phyloP scores from a whole-genome alignment of 1,284 basidiomycete species.

The Trametes polyzona region DNA sequence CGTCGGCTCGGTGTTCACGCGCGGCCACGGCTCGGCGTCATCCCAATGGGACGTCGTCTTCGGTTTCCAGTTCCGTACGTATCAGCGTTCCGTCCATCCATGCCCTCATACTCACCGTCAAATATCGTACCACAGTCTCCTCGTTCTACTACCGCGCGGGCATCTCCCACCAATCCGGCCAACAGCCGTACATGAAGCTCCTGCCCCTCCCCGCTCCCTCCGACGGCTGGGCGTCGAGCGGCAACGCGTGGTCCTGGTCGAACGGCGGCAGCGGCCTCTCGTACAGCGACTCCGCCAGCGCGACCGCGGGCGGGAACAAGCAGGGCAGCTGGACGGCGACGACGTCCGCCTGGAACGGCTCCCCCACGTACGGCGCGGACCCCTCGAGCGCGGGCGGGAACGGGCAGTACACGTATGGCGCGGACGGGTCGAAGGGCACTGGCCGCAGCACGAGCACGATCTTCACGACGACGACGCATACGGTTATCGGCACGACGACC shows the following conservation, averaged over 20 bases:
- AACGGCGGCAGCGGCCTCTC: background rate
- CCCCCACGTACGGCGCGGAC: background rate
- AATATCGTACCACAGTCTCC: conserved; percentile 7
- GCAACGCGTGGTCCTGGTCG: background rate
- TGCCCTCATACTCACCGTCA: background rate
- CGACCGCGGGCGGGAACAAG: background rate
- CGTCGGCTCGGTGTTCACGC: conserved; percentile 22
- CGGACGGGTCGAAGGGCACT: background rate
- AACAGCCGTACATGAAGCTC: conserved; percentile 23
- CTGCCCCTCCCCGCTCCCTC: conserved; percentile 12
- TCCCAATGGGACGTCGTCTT: conserved; percentile 17
- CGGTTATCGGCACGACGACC: conserved; percentile 9
- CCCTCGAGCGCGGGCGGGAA: background rate
- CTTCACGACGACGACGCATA: conserved; percentile 6
- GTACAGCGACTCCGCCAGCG: background rate
- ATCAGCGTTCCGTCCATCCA: background rate
- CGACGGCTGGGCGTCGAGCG: conserved; percentile 1
- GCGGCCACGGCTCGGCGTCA: conserved; percentile 12
- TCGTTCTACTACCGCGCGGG: conserved; percentile 24
- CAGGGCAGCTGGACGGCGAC: background rate
- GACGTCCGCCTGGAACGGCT: background rate
- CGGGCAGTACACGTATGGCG: background rate
- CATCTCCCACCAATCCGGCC: conserved; percentile 6
- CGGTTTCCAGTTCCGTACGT: conserved; percentile 24
- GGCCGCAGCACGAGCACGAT: conserved; percentile 11